These are phyloP conservation scores for Prunella vulgaris DNA, from an alignment of 257 asterid genomes.

Conservation along the genomic window DNA sequence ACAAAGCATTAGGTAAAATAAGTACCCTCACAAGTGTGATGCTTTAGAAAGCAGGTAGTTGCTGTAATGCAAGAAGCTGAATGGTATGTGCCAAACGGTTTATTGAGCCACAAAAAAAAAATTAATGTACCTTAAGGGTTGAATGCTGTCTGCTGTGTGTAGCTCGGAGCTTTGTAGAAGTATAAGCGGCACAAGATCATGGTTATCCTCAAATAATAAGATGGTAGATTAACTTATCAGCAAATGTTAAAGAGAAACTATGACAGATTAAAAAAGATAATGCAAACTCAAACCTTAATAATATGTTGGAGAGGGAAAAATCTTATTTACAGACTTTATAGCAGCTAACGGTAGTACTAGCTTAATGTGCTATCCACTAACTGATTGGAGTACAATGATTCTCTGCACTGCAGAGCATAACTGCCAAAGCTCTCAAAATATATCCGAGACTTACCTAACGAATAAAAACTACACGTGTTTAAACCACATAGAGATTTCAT, in stretches of 20 bases:
- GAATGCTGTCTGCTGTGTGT: not conserved
- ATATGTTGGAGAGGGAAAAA: not conserved
- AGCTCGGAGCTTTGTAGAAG: constrained; percentile 1
- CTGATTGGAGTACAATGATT: constrained; percentile 16
- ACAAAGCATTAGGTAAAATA: not conserved
- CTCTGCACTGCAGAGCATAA: not conserved
- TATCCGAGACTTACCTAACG: not conserved
- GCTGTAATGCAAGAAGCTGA: not conserved
- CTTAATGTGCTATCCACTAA: constrained; percentile 3
- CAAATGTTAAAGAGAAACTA: not conserved
- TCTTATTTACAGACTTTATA: too few relatives aligned
- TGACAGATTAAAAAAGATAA: not conserved
- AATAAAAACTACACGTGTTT: not conserved
- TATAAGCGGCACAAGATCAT: not conserved
- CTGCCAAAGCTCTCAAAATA: not conserved
- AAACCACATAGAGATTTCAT: not conserved
- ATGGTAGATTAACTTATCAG: not conserved
- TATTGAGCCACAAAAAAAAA: not conserved
- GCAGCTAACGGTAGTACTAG: not conserved
- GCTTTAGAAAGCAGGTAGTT: not conserved
- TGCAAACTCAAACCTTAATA: not conserved
- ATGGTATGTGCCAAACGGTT: not conserved
- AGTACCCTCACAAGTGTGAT: not conserved
- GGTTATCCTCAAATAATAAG: not conserved
- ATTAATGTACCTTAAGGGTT: constrained; percentile 13